Conservation (phyloP, 2,329 filamentous ascomycete species). For the Fusarium albidum region DNA sequence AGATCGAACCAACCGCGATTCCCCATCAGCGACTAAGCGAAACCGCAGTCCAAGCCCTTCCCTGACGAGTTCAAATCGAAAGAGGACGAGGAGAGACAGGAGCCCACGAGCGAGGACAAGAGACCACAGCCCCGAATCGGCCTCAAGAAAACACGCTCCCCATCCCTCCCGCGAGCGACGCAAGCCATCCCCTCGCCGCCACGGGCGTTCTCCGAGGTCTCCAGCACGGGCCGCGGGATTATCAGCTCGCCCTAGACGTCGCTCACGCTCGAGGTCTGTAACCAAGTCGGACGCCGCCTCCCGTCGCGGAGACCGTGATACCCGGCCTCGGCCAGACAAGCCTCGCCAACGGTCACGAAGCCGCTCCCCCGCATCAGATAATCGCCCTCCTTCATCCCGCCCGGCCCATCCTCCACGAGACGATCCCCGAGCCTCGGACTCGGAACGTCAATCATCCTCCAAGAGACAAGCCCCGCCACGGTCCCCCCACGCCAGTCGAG, state of each 20-base stretch:
- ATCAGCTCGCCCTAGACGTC: slow-evolving; percentile 29
- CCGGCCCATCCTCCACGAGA: slow-evolving; percentile 33
- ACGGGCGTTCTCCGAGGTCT: slow-evolving; percentile 41
- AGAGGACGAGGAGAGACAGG: slow-evolving; percentile 48
- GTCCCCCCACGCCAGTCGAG: slow-evolving; percentile 41
- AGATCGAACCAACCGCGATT: slow-evolving; percentile 40
- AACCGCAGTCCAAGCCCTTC: slow-evolving; percentile 54
- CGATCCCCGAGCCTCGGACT: slow-evolving; percentile 30
- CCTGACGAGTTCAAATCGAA: slow-evolving; percentile 47
- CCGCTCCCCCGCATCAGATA: slow-evolving; percentile 35
- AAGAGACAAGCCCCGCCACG: slow-evolving; percentile 37
- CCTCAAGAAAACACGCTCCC: slow-evolving; percentile 43
- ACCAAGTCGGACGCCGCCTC: slow-evolving; percentile 36
- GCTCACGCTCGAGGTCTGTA: slow-evolving; percentile 40
- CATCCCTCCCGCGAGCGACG: slow-evolving; percentile 45
- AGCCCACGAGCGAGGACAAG: slow-evolving; percentile 50
- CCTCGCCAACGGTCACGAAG: slow-evolving; percentile 36
- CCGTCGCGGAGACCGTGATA: slow-evolving; percentile 38
- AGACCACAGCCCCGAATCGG: slow-evolving; percentile 50
- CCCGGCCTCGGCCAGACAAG: slow-evolving; percentile 31
- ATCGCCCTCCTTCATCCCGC: slow-evolving; percentile 29
- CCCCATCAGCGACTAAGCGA: slow-evolving; percentile 52
- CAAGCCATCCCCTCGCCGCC: slow-evolving; percentile 43
- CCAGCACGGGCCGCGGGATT: slow-evolving; percentile 34
- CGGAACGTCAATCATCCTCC: slow-evolving; percentile 32